These are phyloP conservation scores for Russula ochroleuca DNA, from an alignment of 768 basidiomycete species.

Conservation along the genomic window DNA sequence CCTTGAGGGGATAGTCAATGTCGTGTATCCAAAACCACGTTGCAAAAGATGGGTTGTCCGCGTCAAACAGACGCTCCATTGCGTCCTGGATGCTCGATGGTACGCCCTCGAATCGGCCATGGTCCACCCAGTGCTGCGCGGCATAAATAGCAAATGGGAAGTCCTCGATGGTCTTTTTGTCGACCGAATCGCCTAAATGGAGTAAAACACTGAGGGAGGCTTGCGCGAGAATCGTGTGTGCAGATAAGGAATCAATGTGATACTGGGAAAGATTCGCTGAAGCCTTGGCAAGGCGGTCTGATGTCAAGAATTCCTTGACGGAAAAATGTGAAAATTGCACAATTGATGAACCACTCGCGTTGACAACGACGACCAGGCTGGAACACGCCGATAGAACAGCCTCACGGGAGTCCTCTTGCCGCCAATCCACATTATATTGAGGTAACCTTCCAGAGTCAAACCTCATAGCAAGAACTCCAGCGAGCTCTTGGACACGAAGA, in stretches of 20 bases:
- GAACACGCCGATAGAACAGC: conserved; percentile 6
- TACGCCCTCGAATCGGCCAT: background rate
- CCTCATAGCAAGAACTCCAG: background rate
- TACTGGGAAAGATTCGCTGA: background rate
- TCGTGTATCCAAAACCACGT: background rate
- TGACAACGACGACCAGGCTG: background rate
- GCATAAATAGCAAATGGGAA: background rate
- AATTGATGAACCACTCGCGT: background rate
- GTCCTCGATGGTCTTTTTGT: background rate
- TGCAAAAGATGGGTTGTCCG: background rate
- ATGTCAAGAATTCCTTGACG: conserved; percentile 13
- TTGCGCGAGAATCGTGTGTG: background rate
- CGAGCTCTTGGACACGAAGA: conserved; percentile 3
- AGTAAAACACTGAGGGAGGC: background rate
- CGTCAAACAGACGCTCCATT: background rate
- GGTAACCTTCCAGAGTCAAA: background rate
- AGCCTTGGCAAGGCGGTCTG: background rate
- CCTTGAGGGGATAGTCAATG: background rate
- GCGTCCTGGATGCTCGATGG: background rate
- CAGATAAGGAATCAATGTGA: background rate
- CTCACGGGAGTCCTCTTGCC: background rate
- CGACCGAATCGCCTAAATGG: background rate
- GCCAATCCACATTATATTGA: background rate
- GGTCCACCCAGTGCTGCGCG: background rate
- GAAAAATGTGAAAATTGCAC: conserved; percentile 11